phyloP scores from a whole-genome alignment of 441 rosid species.

The Eruca vesicaria region DNA sequence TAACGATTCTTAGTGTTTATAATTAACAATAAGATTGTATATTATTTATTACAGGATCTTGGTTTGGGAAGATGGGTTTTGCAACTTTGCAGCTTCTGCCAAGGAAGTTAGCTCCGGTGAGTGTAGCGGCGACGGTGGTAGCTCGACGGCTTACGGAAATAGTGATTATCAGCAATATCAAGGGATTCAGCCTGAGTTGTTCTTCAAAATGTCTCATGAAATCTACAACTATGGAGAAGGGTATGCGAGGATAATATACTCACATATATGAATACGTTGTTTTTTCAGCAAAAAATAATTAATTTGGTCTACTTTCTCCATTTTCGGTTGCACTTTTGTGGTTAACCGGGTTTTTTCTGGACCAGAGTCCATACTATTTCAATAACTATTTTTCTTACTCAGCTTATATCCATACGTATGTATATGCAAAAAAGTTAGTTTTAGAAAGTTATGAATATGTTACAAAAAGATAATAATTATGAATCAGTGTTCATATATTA shows the following conservation, averaged over 20 bases:
- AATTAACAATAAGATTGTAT: background rate
- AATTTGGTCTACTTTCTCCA: background rate
- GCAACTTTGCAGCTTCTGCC: slow-evolving; percentile 85
- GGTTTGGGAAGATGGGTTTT: slow-evolving; percentile 99
- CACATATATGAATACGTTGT: background rate
- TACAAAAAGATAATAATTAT: no score
- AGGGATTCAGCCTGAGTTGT: slow-evolving; percentile 95
- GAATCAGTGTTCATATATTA: slow-evolving; percentile 25
- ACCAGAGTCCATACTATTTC: slow-evolving; percentile 11
- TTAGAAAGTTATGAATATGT: slow-evolving; percentile 18
- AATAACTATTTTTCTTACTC: background rate
- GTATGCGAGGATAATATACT: slow-evolving; percentile 37
- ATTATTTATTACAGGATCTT: slow-evolving; percentile 63
- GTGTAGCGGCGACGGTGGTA: slow-evolving; percentile 37
- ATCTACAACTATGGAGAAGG: slow-evolving; percentile 99
- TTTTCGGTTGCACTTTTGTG: slow-evolving; percentile 16
- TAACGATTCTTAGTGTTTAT: background rate
- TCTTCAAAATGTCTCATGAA: slow-evolving; percentile 99
- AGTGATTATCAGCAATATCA: slow-evolving; percentile 75
- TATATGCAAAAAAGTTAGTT: slow-evolving; percentile 19
- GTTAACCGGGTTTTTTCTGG: background rate
- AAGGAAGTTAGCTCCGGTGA: slow-evolving; percentile 57
- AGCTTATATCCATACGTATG: slow-evolving; percentile 16
- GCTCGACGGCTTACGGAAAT: slow-evolving; percentile 49
- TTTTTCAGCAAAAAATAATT: background rate